phyloP scores from a whole-genome alignment of 192 early-diverging fungal species.

The Entomortierella chlamydospora region DNA sequence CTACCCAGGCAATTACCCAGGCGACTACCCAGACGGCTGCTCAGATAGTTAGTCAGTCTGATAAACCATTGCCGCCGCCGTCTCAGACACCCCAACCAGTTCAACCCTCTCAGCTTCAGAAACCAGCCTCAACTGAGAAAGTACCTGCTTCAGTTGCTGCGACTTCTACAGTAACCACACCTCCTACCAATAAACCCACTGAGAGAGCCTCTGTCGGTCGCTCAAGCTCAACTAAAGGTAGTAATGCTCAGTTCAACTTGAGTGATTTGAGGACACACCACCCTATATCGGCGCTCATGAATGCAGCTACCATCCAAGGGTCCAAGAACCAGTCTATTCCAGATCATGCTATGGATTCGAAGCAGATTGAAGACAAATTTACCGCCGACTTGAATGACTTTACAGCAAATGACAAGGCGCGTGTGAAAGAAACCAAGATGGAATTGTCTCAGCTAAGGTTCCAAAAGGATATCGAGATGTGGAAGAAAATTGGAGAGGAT shows the following conservation, averaged over 20 bases:
- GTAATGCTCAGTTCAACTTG: conserved; percentile 57
- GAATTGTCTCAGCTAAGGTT: conserved; percentile 41
- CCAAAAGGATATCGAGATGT: conserved; percentile 83
- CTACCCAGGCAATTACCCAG: too few species aligned
- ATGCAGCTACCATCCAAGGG: conserved; percentile 45
- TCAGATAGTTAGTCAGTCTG: too few species aligned
- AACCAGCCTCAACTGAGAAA: not conserved
- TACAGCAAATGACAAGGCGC: conserved; percentile 81
- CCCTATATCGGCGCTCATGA: conserved; percentile 55
- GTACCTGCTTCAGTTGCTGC: not conserved
- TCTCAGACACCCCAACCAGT: not conserved
- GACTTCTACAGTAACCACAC: not conserved
- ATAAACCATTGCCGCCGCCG: not conserved
- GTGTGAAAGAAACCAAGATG: conserved; percentile 76
- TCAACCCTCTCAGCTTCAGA: not conserved
- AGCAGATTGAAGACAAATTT: conserved; percentile 48
- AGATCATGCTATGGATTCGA: conserved; percentile 58
- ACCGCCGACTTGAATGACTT: conserved; percentile 59
- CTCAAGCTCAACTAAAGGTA: conserved; percentile 31
- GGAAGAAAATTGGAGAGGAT: conserved; percentile 81
- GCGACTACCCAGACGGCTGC: too few species aligned
- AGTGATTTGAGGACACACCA: conserved; percentile 61
- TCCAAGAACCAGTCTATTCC: conserved; percentile 57
- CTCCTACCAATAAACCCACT: not conserved
- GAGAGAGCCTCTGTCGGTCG: conserved; percentile 24